Conservation (phyloP, 73 alveolate species). For the Halteria grandinella region DNA sequence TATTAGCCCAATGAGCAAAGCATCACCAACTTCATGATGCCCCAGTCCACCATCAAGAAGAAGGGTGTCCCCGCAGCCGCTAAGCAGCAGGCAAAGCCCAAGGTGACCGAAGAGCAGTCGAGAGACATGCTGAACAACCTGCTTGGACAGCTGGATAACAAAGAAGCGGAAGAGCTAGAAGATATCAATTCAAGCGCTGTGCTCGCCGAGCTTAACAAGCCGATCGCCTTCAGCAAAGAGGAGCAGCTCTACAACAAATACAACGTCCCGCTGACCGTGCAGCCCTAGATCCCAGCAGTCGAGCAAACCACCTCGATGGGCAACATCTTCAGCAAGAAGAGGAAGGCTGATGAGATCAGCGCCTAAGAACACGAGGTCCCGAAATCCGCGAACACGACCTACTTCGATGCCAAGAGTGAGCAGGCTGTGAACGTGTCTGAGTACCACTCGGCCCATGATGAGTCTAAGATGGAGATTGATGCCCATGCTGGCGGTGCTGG, state of each 20-base stretch:
- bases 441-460: constrained; percentile 20
- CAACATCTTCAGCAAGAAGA: too few relatives aligned
- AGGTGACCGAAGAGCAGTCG: constrained; percentile 27
- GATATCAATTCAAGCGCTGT: constrained; percentile 26
- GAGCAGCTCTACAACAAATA: constrained; percentile 39
- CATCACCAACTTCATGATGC: constrained; percentile 53
- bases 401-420: constrained; percentile 38
- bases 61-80: not conserved
- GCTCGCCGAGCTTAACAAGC: constrained; percentile 8
- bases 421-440: not conserved
- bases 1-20: constrained; percentile 26
- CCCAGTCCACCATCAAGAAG: constrained; percentile 18
- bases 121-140: constrained; percentile 45
- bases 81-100: not conserved
- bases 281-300: too few relatives aligned
- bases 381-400: constrained; percentile 10
- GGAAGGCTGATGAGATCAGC: too few relatives aligned
- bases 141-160: constrained; percentile 52
- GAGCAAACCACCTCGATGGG: too few relatives aligned
- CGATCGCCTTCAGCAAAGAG: constrained; percentile 42
- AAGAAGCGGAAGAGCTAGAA: constrained; percentile 45
- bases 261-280: too few relatives aligned
- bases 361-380: not conserved
- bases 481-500: too few relatives aligned
- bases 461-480: not conserved